Conservation (phyloP, 371 early-diverging fungal species). For the Nematocida ironsii region DNA sequence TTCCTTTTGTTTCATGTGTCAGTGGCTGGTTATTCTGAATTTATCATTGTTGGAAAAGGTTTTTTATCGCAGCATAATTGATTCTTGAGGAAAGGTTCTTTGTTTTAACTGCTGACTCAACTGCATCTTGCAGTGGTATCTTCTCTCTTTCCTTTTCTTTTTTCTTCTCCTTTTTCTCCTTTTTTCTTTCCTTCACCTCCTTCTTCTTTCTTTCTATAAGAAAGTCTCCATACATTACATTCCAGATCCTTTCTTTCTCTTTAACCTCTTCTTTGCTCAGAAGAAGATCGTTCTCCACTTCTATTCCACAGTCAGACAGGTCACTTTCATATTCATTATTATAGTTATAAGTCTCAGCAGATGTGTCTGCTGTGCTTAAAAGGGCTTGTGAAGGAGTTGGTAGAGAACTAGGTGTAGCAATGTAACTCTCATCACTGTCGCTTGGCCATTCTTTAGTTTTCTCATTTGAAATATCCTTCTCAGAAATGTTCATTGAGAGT, state of each 20-base stretch:
- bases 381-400: constrained; percentile 71
- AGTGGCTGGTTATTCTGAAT: background rate
- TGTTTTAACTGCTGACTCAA: constrained; percentile 60
- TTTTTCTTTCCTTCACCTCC: constrained; percentile 26
- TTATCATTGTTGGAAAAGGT: constrained; percentile 62
- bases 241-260: constrained; percentile 66
- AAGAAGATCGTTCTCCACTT: constrained; percentile 51
- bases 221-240: constrained; percentile 69
- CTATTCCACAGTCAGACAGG: constrained; percentile 39
- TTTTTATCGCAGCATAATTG: constrained; percentile 68
- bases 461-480: background rate
- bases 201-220: constrained; percentile 61
- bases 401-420: background rate
- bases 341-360: constrained; percentile 8
- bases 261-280: constrained; percentile 63
- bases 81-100: constrained; percentile 67
- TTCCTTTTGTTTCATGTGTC: background rate
- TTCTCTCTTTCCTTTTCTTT: constrained; percentile 57
- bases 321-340: constrained; percentile 36
- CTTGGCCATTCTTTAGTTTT: background rate
- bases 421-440: constrained; percentile 55
- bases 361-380: constrained; percentile 59
- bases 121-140: constrained; percentile 65
- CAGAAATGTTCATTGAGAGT: background rate
- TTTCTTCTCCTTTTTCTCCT: constrained; percentile 52